Evolutionary conservation across 2,329 filamentous ascomycete genomes (phyloP), one percentile per base, ranked within the genome.

Genomic region (Akanthomyces dipterigenus): DNA sequence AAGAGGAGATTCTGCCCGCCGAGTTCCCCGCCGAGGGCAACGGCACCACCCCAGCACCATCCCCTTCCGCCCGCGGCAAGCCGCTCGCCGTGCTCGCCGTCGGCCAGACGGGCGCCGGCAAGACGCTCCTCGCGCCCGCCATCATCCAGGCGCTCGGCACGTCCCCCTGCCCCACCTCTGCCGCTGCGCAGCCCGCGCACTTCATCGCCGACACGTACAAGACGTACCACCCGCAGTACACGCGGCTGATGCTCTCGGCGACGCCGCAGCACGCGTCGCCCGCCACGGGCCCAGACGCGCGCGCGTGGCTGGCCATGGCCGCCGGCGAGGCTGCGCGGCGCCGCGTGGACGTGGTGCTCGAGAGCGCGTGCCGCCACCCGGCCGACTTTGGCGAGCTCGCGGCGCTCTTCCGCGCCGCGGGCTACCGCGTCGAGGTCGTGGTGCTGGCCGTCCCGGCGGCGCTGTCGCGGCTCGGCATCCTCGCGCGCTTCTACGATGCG

Each of bases 161-260:
- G 16, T 54, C 63, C 56, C 22, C 3, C 18, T n/a, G n/a, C n/a
- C n/a, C n/a, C n/a, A n/a, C n/a, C n/a, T n/a, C n/a, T n/a, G n/a
- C n/a, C n/a, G n/a, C n/a, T n/a, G n/a, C n/a, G n/a, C 57, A 31
- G 14, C 62, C 69, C 18, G 73, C 71, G 20, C 78, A 81, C 69
- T 73, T 81, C 64, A 76, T 80, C 60, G 77, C 78, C 59, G 78
- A 80, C 72, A 76, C 76, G 24, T 80, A 78, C 74, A 81, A 81
- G 66, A 73, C 74, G 4, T 76, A 79, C 69, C 78, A 81, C 67
- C 78, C 78, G 0, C 63, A 70, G 20, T 79, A 78, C 68, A 34
- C 64, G 16, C n/a, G 57, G 3, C 69, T 77, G 28, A 63, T 75
- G 5, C 64, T 68, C 20, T 65, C 65, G 2, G 12, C 36, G 2